A percentile compares a stretch with the other conserved stretches of the same genome.
These are phyloP conservation scores for Eucalyptus victrix DNA, from an alignment of 345 rosid genomes.

Conservation along the genomic window DNA sequence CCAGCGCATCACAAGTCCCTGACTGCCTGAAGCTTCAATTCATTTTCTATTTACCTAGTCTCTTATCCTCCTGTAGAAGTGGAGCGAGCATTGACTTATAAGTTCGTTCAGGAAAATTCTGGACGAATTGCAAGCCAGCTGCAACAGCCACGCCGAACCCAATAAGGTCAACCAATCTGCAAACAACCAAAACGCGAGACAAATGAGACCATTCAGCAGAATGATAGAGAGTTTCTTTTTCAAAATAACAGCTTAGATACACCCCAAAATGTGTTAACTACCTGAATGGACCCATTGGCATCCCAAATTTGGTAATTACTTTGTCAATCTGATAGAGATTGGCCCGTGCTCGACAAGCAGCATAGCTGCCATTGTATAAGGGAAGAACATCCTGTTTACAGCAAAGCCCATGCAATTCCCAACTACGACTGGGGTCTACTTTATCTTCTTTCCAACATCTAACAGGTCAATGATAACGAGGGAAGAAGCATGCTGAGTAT, in stretches of 20 bases:
- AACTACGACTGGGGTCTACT: slow-evolving; percentile 82
- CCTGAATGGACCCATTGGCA: slow-evolving; percentile 99
- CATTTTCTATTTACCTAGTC: slow-evolving; percentile 71
- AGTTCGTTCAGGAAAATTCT: slow-evolving; percentile 70
- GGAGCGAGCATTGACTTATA: slow-evolving; percentile 82
- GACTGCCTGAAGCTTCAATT: slow-evolving; percentile 54
- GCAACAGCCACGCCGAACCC: slow-evolving; percentile 92
- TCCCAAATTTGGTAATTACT: slow-evolving; percentile 80
- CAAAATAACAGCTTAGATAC: not conserved
- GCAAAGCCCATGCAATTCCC: slow-evolving; percentile 99
- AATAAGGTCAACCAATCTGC: slow-evolving; percentile 79
- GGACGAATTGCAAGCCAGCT: slow-evolving; percentile 67
- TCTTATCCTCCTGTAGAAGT: slow-evolving; percentile 82
- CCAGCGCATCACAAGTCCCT: slow-evolving; percentile 59
- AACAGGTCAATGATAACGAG: slow-evolving; percentile 87
- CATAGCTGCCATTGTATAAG: slow-evolving; percentile 71
- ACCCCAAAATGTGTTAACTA: not conserved
- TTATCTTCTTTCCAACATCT: slow-evolving; percentile 83
- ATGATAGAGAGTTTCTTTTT: not conserved
- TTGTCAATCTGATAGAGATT: slow-evolving; percentile 67
- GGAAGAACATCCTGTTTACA: slow-evolving; percentile 95
- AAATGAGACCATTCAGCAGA: not conserved
- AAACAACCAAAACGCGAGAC: not conserved
- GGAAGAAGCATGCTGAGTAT: slow-evolving; percentile 67
- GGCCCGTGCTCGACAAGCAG: slow-evolving; percentile 75